Evolutionary conservation across 768 basidiomycete genomes (phyloP), one percentile per base, ranked within the genome.

Genomic region (Termitomyces bulborhizus): DNA sequence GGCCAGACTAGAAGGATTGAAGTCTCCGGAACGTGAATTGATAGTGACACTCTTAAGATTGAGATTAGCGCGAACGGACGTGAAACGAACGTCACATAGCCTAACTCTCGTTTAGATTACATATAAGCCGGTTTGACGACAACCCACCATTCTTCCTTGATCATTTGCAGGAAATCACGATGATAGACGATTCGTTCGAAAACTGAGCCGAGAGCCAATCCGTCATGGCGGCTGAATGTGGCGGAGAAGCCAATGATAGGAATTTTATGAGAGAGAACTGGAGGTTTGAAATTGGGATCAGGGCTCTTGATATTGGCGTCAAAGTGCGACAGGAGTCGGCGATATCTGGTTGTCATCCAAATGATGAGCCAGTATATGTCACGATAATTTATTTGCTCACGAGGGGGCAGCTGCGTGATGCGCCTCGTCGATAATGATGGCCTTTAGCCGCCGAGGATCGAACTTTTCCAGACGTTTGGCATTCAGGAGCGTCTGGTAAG

Each of bases 161-260:
- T 89, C 94, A 98, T 95, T 50, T 91, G 85, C 12, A 92, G 68
- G 62, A 97, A 93, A 60, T 93, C 90, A 16, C 83, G 81, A 66
- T 98, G 95, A 66, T 92, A 98, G 0, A 97, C 95, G 51, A 98
- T 94, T 47, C 78, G 77, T 64, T 97, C 83, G 63, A 96, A 98
- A 1, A 97, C 86, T 2, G 88, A 85, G 6, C 91, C 86, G 3
- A 98, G 79, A 1, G 93, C 90, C 2, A 95, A 74, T 4, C 93
- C 90, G 61, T 98, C 96, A 60, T 95, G 90, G 29, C 96, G 80
- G 60, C 84, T 86, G 72, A 97, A 97, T 0, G 96, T 98, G 1
- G 96, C 96, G 52, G 93, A 93, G 66, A 98, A 97, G 0, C 95
- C 96, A 44, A 98, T 78, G 49, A 97, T 84, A 2, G 95, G 93